phyloP scores from a whole-genome alignment of 1,139 yeast species.

The Geotrichum bryndzae region DNA sequence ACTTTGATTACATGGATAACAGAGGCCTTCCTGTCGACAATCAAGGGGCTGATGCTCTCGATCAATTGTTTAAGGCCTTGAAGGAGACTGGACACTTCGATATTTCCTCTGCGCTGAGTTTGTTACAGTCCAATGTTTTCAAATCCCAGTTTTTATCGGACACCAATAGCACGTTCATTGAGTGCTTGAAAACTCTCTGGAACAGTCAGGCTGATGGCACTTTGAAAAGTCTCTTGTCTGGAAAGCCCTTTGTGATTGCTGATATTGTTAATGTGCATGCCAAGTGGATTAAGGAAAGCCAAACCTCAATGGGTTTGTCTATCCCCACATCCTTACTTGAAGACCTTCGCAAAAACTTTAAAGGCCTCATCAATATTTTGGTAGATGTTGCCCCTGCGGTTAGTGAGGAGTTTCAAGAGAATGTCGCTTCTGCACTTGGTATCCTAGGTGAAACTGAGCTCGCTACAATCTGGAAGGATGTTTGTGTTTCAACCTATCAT shows the following conservation, averaged over 20 bases:
- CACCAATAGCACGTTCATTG: conserved; percentile 21
- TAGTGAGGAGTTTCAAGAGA: conserved; percentile 2
- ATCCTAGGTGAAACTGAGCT: conserved; percentile 8
- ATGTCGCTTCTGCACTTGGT: conserved; percentile 7
- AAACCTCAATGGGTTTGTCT: conserved; percentile 23
- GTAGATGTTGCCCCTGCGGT: conserved; percentile 11
- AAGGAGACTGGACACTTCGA: conserved; percentile 16
- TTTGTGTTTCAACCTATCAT: background rate
- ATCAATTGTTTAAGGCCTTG: conserved; percentile 17
- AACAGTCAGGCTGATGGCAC: conserved; percentile 9
- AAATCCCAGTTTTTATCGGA: conserved; percentile 23
- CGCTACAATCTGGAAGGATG: conserved; percentile 6
- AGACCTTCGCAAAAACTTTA: conserved; percentile 20
- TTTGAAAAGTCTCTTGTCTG: background rate
- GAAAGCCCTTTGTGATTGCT: conserved; percentile 15
- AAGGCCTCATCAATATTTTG: conserved; percentile 21
- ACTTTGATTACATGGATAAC: conserved; percentile 4
- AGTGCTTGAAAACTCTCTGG: conserved; percentile 23
- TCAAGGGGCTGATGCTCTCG: conserved; percentile 21
- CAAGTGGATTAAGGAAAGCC: conserved; percentile 25
- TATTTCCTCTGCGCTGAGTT: conserved; percentile 17
- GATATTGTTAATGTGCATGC: conserved; percentile 24
- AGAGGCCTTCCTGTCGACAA: background rate
- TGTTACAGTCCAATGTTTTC: conserved; percentile 24
- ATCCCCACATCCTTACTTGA: conserved; percentile 23